These are phyloP conservation scores for Apiotrichum gamsii DNA, from an alignment of 1,284 basidiomycete genomes.

Conservation along the genomic window DNA sequence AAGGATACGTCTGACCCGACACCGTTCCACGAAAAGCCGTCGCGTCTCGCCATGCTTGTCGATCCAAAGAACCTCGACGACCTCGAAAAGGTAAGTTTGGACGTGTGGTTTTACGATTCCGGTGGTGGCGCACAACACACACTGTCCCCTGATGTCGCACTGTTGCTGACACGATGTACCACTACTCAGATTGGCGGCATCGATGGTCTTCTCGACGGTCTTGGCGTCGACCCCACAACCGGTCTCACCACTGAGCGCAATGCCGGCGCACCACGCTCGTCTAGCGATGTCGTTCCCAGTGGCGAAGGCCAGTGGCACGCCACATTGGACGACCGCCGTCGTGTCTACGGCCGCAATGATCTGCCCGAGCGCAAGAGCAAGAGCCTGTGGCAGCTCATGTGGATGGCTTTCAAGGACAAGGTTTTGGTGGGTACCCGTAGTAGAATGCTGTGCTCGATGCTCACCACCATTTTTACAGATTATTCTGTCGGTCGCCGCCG, in stretches of 20 bases:
- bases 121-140: no score
- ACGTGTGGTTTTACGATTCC: no score
- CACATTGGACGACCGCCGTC: conserved; percentile 58
- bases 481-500: conserved; percentile 81
- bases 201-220: conserved; percentile 59
- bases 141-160: no score
- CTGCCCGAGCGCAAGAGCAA: conserved; percentile 74
- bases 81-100: conserved; percentile 68
- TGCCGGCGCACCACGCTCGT: conserved; percentile 20
- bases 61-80: conserved; percentile 66
- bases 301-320: conserved; percentile 53
- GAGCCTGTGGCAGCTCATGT: conserved; percentile 78
- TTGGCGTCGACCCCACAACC: conserved; percentile 62
- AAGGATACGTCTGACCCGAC: conserved; percentile 62
- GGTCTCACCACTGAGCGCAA: conserved; percentile 49
- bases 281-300: conserved; percentile 27
- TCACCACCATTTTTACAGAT: conserved; percentile 53
- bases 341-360: conserved; percentile 76
- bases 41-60: conserved; percentile 72
- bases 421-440: conserved; percentile 59
- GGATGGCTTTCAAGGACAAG: conserved; percentile 91
- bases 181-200: conserved; percentile 63
- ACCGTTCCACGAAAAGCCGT: conserved; percentile 67
- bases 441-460: conserved; percentile 9
- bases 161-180: no score